Evolutionary conservation across 352 stramenopile genomes (phyloP).

Genomic region (Globisporangium uncinulatum): DNA sequence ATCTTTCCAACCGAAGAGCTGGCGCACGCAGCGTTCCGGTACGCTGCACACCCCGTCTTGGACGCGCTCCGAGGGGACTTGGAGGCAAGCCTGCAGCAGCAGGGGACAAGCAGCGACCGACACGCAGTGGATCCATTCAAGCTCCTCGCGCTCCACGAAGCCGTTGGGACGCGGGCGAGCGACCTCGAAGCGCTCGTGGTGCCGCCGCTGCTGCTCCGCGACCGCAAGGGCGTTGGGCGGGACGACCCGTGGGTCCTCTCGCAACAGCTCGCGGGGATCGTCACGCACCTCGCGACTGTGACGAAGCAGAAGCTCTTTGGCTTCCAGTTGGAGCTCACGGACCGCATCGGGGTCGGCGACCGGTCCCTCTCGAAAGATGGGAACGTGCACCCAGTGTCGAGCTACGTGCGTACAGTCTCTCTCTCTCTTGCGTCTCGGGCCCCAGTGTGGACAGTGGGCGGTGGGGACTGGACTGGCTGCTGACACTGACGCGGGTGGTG

Average conservation of each 20-base stretch:
- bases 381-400: conserved; percentile 75
- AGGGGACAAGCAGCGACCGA: background rate
- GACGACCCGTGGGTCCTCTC: conserved; percentile 66
- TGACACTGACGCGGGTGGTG: background rate
- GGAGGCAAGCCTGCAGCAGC: conserved; percentile 17
- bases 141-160: conserved; percentile 52
- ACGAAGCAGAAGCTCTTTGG: conserved; percentile 59
- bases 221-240: conserved; percentile 47
- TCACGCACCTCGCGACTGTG: conserved; percentile 30
- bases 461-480: too few relatives aligned
- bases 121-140: conserved; percentile 39
- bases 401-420: conserved; percentile 24
- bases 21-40: conserved; percentile 51
- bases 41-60: conserved; percentile 43
- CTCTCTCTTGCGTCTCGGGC: background rate
- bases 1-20: conserved; percentile 66
- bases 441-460: too few relatives aligned
- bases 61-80: conserved; percentile 49
- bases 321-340: conserved; percentile 58
- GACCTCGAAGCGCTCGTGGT: conserved; percentile 34
- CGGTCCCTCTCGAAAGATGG: conserved; percentile 57
- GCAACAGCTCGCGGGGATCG: conserved; percentile 33
- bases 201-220: conserved; percentile 57
- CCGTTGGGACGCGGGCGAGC: conserved; percentile 24
- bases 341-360: conserved; percentile 22